Evolutionary conservation across 495 filamentous ascomycete genomes (phyloP), one percentile per base, ranked within the genome.

Genomic region (Neurospora sp.): DNA sequence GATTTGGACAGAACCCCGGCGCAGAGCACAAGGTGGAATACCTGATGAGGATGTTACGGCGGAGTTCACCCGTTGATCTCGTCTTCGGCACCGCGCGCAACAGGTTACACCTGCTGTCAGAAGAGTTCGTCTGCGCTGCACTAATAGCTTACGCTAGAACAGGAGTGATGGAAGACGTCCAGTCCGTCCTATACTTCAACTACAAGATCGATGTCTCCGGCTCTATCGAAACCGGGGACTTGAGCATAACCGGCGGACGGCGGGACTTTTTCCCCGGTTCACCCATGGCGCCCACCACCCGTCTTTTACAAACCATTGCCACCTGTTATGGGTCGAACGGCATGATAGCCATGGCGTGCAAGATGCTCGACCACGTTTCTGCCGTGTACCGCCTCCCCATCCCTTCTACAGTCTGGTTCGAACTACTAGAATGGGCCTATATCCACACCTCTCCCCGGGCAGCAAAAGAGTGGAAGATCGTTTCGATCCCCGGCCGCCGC

Each of bases 341-440:
- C 0, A 80, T 83, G 75, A 79, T 83, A 11, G 31, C 69, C 1
- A 23, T 73, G 37, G 81, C 80, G 7, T 59, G 80, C 18, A 76
- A 77, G 72, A 42, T 84, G 18, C 72, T 82, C 35, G 77, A 81
- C 59, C 69, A 76, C 44, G 46, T 84, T 44, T 81, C 79, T 9
- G 71, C 69, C 8, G 71, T 11, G 0, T 79, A 79, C 39, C 14
- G 62, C n/a, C 78, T 84, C 14, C 69, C 73, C 4, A 78, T 84
- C 23, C 71, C 83, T 2, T 41, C 41, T 2, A 41, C 72, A 12
- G 66, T 79, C 40, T 84, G 83, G 83, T 76, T 75, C 37, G 75
- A 77, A 1, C 72, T 84, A 10, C 72, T 84, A 18, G 76, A 81
- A 54, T 84, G 82, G 83, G 75, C 81, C 12, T 78, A 82, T 70